Base-by-base conservation (phyloP, 2,329 filamentous ascomycete species). In the Penicillium corylophilum region DNA sequence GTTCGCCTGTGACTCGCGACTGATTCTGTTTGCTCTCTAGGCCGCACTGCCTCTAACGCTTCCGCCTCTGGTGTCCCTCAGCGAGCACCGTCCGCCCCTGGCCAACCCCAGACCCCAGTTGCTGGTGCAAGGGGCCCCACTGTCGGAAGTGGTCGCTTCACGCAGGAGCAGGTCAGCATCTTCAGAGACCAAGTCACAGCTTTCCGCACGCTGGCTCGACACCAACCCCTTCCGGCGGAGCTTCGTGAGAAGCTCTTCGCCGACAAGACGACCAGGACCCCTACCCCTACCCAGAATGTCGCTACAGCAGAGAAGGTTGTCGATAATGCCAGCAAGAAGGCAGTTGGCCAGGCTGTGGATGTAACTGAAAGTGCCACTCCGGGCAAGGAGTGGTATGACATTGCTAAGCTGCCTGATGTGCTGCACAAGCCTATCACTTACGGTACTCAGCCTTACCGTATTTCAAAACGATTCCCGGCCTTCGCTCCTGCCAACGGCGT, bases 151-250 rank as follows among this genome's bases (percentile, higher is more conserved):
- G 80, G 80, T 45, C 85, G 85, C 55, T 92, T 96, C 68, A 86
- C 85, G 12, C 81, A 82, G 22, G 88, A 94, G 50, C 94, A 99
- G 69, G 77, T 96, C 41, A 79, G 82, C 22, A 83, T 89, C 39
- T 77, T 99, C 9, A 82, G 90, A 54, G 86, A 89, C 59, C 94
- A 99, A 70, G 96, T 97, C 45, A 81, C 87, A 62, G 92, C 93
- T 0, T 97, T 96, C 74, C 95, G 95, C 73, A 81, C 91, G 60
- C 79, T 99, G 4, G 87, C 89, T 5, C 95, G 94, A 72, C 96
- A 96, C 61, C 80, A 88, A 13, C 87, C 91, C 0, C 84, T 97
- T 3, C 90, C 93, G 1, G 73, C 82, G 26, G 81, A 84, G 56
- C 82, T 96, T 58, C 90, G 95, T 68, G 88, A 93, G 65, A 84